These are phyloP conservation scores for Artemisia annua DNA, from an alignment of 129 eudicot species.

Conservation along the genomic window DNA sequence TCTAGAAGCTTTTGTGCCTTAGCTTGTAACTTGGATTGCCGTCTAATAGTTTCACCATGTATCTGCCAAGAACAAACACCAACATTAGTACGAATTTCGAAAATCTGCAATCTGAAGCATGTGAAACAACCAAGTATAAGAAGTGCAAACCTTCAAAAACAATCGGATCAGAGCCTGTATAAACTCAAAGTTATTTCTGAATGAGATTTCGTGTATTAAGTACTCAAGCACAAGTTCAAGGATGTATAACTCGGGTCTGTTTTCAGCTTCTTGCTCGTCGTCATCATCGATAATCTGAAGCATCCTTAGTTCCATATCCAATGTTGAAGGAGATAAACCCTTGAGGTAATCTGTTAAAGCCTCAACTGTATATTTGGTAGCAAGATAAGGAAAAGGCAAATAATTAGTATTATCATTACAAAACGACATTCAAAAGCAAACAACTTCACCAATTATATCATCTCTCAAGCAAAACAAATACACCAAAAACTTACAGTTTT, in stretches of 20 bases:
- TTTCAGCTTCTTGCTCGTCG: conserved; percentile 56
- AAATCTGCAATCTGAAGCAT: not conserved
- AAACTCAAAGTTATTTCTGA: conserved; percentile 88
- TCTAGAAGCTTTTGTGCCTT: conserved; percentile 84
- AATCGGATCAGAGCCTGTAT: conserved; percentile 78
- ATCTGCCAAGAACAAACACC: conserved; percentile 49
- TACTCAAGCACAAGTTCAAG: conserved; percentile 82
- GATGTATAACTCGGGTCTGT: conserved; percentile 57
- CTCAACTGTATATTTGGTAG: conserved; percentile 44
- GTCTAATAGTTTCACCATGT: conserved; percentile 82
- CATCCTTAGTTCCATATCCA: conserved; percentile 94
- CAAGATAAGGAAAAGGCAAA: not conserved
- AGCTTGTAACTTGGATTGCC: conserved; percentile 58
- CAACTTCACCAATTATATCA: no score
- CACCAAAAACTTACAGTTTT: conserved; percentile 56
- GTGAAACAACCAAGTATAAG: not conserved
- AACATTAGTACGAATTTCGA: not conserved
- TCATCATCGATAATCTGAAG: conserved; percentile 94
- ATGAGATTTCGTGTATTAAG: conserved; percentile 69
- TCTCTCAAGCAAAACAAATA: no score
- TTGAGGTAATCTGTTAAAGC: conserved; percentile 80
- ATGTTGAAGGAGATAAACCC: conserved; percentile 74
- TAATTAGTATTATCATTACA: not conserved
- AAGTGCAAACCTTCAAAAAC: conserved; percentile 77
- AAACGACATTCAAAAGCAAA: not conserved